phyloP scores from a whole-genome alignment of 257 asterid species.

The Verbascum thapsus region DNA sequence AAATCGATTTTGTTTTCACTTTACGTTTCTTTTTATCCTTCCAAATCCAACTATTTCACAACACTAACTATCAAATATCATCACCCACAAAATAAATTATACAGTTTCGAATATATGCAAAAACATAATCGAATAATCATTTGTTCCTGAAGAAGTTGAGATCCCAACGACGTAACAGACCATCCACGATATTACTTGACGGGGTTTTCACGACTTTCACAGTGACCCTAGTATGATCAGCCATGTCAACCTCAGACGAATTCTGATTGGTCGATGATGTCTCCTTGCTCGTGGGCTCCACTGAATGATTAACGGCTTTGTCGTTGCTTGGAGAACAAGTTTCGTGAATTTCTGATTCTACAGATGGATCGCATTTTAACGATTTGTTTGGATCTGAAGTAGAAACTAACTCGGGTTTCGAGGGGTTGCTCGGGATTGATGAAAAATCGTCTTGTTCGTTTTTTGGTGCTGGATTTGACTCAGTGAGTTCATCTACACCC shows the following conservation, averaged over 20 bases:
- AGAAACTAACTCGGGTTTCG: slow-evolving; percentile 30
- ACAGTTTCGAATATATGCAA: slow-evolving; percentile 9
- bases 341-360: slow-evolving; percentile 21
- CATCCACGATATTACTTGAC: slow-evolving; percentile 50
- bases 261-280: slow-evolving; percentile 33
- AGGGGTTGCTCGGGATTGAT: slow-evolving; percentile 23
- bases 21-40: slow-evolving; percentile 2
- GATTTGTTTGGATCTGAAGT: slow-evolving; percentile 9
- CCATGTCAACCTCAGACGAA: slow-evolving; percentile 45
- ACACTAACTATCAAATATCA: slow-evolving; percentile 14
- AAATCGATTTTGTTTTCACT: slow-evolving; percentile 7
- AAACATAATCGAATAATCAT: slow-evolving; percentile 24
- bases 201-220: slow-evolving; percentile 17
- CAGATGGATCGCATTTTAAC: slow-evolving; percentile 1
- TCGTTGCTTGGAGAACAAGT: slow-evolving; percentile 28
- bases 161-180: slow-evolving; percentile 89
- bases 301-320: slow-evolving; percentile 4
- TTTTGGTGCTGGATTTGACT: slow-evolving; percentile 36
- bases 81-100: slow-evolving; percentile 5
- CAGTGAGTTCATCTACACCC: slow-evolving; percentile 31
- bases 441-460: slow-evolving; percentile 33
- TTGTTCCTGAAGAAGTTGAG: slow-evolving; percentile 67
- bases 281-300: slow-evolving; percentile 25
- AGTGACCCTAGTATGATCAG: slow-evolving; percentile 46
- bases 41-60: neutral